phyloP scores from a whole-genome alignment of 2,329 filamentous ascomycete species.

The Mycosphaerella sp. region DNA sequence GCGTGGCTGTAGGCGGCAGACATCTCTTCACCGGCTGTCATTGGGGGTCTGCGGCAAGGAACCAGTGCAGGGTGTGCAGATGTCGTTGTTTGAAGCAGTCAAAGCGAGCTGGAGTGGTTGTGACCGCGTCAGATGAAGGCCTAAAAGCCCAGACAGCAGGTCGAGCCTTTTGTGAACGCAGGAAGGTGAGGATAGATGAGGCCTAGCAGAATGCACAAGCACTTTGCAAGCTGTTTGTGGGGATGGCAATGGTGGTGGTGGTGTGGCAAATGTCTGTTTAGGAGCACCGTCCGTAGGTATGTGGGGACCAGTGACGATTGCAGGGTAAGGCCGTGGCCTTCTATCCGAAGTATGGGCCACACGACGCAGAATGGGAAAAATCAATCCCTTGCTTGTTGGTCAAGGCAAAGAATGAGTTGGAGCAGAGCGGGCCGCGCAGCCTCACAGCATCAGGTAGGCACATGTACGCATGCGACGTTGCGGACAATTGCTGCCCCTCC shows the following conservation, averaged over 20 bases:
- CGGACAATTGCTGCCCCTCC: too few relatives aligned
- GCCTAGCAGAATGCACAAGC: background rate
- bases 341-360: background rate
- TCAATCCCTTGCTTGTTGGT: too few relatives aligned
- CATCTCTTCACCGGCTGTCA: background rate
- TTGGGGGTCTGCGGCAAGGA: background rate
- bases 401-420: too few relatives aligned
- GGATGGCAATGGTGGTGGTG: background rate
- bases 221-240: background rate
- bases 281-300: background rate
- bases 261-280: background rate
- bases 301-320: background rate
- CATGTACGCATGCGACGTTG: too few relatives aligned
- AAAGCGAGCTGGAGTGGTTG: background rate
- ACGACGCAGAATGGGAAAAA: too few relatives aligned
- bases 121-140: background rate
- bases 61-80: background rate
- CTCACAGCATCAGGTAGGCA: too few relatives aligned
- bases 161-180: background rate
- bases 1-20: background rate
- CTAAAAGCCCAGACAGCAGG: constrained; percentile 6
- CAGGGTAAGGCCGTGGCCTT: background rate
- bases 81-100: background rate
- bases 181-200: background rate
- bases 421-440: too few relatives aligned